Evolutionary conservation across 2,329 filamentous ascomycete genomes (phyloP), one percentile per base, ranked within the genome.

Genomic region (Botrytis fragariae): DNA sequence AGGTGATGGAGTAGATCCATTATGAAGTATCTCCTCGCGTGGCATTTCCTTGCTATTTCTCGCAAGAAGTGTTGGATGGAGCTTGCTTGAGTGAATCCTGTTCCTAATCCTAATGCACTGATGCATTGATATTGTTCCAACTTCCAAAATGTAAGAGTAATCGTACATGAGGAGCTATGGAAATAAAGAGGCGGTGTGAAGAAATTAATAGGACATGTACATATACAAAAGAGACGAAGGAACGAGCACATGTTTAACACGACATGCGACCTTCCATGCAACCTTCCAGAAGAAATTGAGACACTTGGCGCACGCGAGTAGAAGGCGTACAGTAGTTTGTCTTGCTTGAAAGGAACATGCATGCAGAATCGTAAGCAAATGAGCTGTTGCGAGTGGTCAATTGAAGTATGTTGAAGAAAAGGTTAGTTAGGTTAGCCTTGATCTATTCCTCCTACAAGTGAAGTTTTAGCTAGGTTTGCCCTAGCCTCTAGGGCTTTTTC

Each of bases 251-350:
- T 71, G 69, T 37, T 71, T 6, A 39, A 51, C 60, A 64, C 25
- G 44, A 65, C 14, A 65, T 71, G 69, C 45, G 44, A n/a, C 45
- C 69, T 71, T 71, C 45, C 32, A 65, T 65, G 60, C 44, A n/a
- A n/a, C 69, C 60, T 71, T 65, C 69, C 45, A 51, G 69, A 64
- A 67, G 44, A 67, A 39, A 39, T 67, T 39, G n/a, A 39, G 45
- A 18, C 12, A 65, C 42, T 48, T 71, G 35, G 32, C 44, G 25
- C 45, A 65, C 20, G 69, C 59, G 59, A 48, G n/a, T 3, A 60
- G 8, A n/a, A 29, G 20, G 39, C n/a, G 9, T 35, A 29, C 25
- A 54, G 48, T 54, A 54, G 35, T n/a, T 37, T 37, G 45, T 39
- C 18, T 39, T 67, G 25, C 51, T n/a, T 54, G 32, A 59, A 71